These are phyloP conservation scores for Aspergillus terreus DNA, from an alignment of 2,329 filamentous ascomycete species.

Conservation along the genomic window DNA sequence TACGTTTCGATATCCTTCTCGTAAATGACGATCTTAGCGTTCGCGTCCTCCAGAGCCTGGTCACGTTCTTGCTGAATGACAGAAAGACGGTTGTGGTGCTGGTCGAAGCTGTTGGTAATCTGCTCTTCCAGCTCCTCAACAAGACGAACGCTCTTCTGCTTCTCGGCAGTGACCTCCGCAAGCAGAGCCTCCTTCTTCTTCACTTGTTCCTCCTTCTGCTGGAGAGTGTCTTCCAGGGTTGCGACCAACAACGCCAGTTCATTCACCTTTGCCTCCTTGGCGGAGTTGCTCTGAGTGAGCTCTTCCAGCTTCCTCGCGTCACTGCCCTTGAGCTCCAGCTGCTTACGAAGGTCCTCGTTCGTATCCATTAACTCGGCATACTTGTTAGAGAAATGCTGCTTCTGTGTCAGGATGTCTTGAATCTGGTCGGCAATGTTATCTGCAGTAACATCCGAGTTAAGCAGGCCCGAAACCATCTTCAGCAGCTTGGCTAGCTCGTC, in stretches of 20 bases:
- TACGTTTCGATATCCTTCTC: slow-evolving; percentile 64
- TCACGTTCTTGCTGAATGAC: slow-evolving; percentile 72
- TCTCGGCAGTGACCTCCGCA: slow-evolving; percentile 57
- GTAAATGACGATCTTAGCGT: slow-evolving; percentile 58
- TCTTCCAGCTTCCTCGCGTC: slow-evolving; percentile 34
- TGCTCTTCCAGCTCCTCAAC: slow-evolving; percentile 97
- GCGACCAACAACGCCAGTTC: slow-evolving; percentile 51
- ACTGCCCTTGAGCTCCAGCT: slow-evolving; percentile 35
- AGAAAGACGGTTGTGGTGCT: slow-evolving; percentile 88
- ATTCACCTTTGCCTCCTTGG: slow-evolving; percentile 52
- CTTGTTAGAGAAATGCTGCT: slow-evolving; percentile 41
- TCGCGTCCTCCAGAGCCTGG: slow-evolving; percentile 74
- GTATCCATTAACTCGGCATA: slow-evolving; percentile 39
- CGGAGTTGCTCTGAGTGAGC: slow-evolving; percentile 35
- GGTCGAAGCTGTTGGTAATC: slow-evolving; percentile 89
- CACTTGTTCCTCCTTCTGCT: slow-evolving; percentile 41
- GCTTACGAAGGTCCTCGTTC: slow-evolving; percentile 37
- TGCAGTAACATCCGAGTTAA: slow-evolving; percentile 51
- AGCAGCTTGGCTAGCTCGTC: slow-evolving; percentile 64
- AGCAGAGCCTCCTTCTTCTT: slow-evolving; percentile 45
- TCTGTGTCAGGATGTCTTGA: slow-evolving; percentile 49
- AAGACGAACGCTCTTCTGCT: slow-evolving; percentile 86
- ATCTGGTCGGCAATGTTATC: slow-evolving; percentile 59
- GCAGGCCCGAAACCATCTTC: slow-evolving; percentile 50
- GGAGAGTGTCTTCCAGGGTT: slow-evolving; percentile 44